Base-by-base conservation (phyloP, 305 asterid species). In the Solanum aculeatissimum region DNA sequence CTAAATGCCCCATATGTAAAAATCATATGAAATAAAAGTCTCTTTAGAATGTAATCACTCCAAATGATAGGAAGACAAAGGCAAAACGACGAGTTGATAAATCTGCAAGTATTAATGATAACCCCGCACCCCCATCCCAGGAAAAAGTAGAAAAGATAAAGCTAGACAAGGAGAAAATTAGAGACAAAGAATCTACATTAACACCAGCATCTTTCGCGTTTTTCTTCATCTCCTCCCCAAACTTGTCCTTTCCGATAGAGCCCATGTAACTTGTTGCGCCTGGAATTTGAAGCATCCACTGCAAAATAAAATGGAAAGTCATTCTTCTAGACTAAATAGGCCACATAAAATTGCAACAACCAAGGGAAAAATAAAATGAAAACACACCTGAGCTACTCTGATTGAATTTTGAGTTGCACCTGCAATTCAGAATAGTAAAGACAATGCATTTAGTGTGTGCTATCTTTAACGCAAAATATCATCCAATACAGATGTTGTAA, bases 221-320 rank as follows among this genome's bases (percentile, higher is more conserved):
- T 86, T 92, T 94, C 97, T 93, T 94, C 98, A 97, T 97, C 85
- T 94, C 97, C 85, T 92, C 99, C 38, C 96, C 98, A 80, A 86
- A 97, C 87, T 93, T 97, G 90, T 97, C 99, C 94, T 97, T 97
- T 66, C 99, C 99, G 55, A 95, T 93, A 88, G 93, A 92, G 72
- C 98, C 99, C 81, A 95, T 94, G 91, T 90, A 97, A 88, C 97
- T 90, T 69, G 99, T 93, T 81, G 98, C 97, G 77, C 97, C 98
- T 14, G 99, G 98, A 81, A 86, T 89, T 96, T 96, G 98, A 55
- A 97, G 93, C 95, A 97, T 94, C 99, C 99, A 97, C 98, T 97
- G 93, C 77, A 84, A 63, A 89, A 43, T 51, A 65, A 5, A 83
- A 87, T 42, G 83, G 51, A 80, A 63, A 45, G 27, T 74, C 77